phyloP scores from a whole-genome alignment of 2,329 filamentous ascomycete species.

The Raffaelea deltoideospora region DNA sequence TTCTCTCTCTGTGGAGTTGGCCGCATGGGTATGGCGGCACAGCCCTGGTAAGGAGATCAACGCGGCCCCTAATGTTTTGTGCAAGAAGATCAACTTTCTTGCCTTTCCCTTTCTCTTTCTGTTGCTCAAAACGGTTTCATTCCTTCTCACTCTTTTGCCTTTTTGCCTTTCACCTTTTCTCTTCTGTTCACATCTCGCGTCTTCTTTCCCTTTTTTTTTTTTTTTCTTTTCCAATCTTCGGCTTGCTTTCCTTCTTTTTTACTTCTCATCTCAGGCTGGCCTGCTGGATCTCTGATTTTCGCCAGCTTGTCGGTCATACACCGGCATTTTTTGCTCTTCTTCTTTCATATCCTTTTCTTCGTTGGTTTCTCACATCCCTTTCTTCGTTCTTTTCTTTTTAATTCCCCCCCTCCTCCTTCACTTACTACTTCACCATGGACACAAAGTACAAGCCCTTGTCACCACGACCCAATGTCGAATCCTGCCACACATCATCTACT shows the following conservation, averaged over 20 bases:
- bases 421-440: constrained; percentile 7
- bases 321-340: neutral
- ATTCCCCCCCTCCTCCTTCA: neutral
- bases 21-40: too few species aligned
- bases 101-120: too few species aligned
- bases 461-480: neutral
- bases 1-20: too few species aligned
- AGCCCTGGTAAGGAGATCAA: too few species aligned
- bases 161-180: neutral
- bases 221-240: neutral
- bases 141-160: too few species aligned
- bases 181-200: neutral
- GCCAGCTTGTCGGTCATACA: too few species aligned
- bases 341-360: neutral
- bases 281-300: neutral
- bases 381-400: neutral
- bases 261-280: neutral
- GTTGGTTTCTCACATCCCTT: neutral
- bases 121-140: too few species aligned
- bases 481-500: too few species aligned
- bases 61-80: too few species aligned
- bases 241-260: neutral
- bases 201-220: neutral
- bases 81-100: too few species aligned
- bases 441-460: constrained; percentile 6